Percentiles rank a stretch among this genome's conserved stretches.
Evolutionary conservation across 495 filamentous ascomycete species (phyloP).

Genomic region (Bryoglossum gracile): DNA sequence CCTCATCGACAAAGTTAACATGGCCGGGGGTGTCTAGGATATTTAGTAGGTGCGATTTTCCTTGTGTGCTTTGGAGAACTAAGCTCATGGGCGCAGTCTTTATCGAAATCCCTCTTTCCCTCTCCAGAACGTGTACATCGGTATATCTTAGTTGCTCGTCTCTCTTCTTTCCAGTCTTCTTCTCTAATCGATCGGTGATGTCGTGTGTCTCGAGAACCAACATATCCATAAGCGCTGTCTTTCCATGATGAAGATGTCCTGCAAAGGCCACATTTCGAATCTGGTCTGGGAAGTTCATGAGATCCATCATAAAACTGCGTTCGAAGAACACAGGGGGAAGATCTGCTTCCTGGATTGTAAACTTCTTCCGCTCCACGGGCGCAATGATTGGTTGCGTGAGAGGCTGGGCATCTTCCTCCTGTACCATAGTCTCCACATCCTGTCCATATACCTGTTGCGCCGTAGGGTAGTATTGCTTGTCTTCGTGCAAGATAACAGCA

Average conservation of each 20-base stretch:
- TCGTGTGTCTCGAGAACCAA: conserved; percentile 92
- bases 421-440: conserved; percentile 90
- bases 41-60: conserved; percentile 95
- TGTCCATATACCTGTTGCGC: conserved; percentile 90
- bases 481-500: conserved; percentile 92
- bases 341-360: conserved; percentile 84
- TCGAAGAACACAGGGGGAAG: conserved; percentile 82
- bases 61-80: conserved; percentile 75
- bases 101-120: conserved; percentile 85
- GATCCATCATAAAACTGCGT: conserved; percentile 82
- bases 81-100: conserved; percentile 94
- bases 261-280: conserved; percentile 86
- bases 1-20: conserved; percentile 96
- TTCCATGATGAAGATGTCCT: conserved; percentile 94
- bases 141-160: conserved; percentile 94
- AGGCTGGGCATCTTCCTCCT: conserved; percentile 95
- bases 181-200: conserved; percentile 66
- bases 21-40: conserved; percentile 95
- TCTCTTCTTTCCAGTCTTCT: conserved; percentile 67
- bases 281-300: conserved; percentile 93
- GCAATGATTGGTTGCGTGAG: conserved; percentile 89
- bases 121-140: conserved; percentile 80
- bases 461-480: conserved; percentile 98
- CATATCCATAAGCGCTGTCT: conserved; percentile 98
- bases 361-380: conserved; percentile 90